A percentile compares a stretch with the other conserved stretches of the same genome.
These are phyloP conservation scores for Barnettozyma botsteinii DNA, from an alignment of 805 yeast genomes.

Conservation along the genomic window DNA sequence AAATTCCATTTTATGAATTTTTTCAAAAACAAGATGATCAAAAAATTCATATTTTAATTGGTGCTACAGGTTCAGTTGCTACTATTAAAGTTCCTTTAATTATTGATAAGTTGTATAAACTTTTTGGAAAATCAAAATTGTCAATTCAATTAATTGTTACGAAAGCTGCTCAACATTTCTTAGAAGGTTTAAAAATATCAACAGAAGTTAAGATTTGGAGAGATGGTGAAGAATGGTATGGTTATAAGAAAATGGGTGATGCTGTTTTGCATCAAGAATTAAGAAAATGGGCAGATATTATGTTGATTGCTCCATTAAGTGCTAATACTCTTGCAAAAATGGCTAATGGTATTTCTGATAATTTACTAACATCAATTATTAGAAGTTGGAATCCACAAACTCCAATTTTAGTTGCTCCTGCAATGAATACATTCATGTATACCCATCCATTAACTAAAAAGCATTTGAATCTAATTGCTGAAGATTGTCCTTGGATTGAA, in stretches of 20 bases:
- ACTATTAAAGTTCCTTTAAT: constrained; percentile 89
- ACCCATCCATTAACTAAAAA: constrained; percentile 73
- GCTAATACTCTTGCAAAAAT: constrained; percentile 77
- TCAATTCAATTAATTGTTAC: constrained; percentile 85
- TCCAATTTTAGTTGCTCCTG: constrained; percentile 74
- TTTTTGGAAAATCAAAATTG: constrained; percentile 66
- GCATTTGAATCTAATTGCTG: constrained; percentile 55
- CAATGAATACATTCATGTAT: constrained; percentile 83
- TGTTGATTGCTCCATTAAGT: constrained; percentile 69
- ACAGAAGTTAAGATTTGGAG: constrained; percentile 80
- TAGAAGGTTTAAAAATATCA: constrained; percentile 56
- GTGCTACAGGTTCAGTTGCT: constrained; percentile 96
- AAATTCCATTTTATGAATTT: constrained; percentile 70
- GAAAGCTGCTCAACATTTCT: constrained; percentile 65
- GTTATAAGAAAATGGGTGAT: constrained; percentile 50
- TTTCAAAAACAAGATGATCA: constrained; percentile 71
- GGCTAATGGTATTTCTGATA: constrained; percentile 73
- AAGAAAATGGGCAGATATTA: constrained; percentile 80
- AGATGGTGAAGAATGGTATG: constrained; percentile 74
- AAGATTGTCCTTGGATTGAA: constrained; percentile 71
- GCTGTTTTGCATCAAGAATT: constrained; percentile 75
- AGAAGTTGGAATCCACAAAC: constrained; percentile 74
- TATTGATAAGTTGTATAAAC: constrained; percentile 77
- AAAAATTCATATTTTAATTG: constrained; percentile 81
- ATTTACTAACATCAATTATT: constrained; percentile 64